Base-by-base conservation (phyloP, 2,329 filamentous ascomycete species). In the Colletotrichum sp. region DNA sequence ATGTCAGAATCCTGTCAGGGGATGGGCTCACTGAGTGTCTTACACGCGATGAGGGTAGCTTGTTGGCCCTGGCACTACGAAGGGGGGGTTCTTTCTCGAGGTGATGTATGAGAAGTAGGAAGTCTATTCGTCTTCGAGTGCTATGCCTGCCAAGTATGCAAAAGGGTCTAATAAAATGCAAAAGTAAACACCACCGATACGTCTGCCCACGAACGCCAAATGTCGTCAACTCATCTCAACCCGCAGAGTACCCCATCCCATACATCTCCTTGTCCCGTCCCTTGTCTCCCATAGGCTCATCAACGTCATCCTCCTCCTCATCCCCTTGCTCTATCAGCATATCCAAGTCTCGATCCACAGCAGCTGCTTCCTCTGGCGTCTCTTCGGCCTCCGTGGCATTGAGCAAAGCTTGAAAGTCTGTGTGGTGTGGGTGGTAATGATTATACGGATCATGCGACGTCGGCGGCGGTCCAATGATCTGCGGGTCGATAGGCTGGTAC, bases 401-500 rank as follows among this genome's bases (percentile, higher is more conserved):
- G 4, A 92, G 86, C 3, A 92, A 82, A 1, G 89, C 88, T 71
- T 91, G 89, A 79, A 92, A 91, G 60, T 90, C 87, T 1, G 88
- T 83, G 30, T 89, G 72, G 13, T 76, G 75, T 16, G 75, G 72
- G 71, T 85, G 82, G 78, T 85, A 84, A 65, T 86, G 82, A 68
- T 86, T 84, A 76, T 89, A 89, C 26, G 83, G 79, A 72, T 86
- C 83, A 39, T 81, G 78, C 16, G 81, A 77, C 7, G 63, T 74
- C 15, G 71, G 80, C 28, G 84, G 79, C 68, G 88, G 87, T 62
- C 85, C 88, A 79, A 91, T 91, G 70, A 92, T 91, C 78, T 90
- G 89, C n/a, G 90, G 90, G 80, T 92, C 90, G 81, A 92, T 91
- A 30, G 90, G 90, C 69, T 91, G 89, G 80, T 89, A 90, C 9